These are phyloP conservation scores for Zymoseptoria crescenta DNA, from an alignment of 2,329 filamentous ascomycete genomes.

Conservation along the genomic window DNA sequence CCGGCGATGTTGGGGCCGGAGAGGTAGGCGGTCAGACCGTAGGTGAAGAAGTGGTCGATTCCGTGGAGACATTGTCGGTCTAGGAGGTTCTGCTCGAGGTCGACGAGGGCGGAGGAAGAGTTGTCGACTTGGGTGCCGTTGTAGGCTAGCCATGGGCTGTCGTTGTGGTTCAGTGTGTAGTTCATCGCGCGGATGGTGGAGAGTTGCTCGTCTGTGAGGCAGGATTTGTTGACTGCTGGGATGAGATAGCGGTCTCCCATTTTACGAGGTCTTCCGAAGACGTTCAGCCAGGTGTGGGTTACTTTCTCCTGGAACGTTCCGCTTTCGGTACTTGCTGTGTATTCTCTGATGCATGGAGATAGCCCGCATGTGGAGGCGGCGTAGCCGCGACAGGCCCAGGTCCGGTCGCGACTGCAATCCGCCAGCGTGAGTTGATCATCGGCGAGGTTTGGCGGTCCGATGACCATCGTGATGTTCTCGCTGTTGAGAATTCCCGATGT, in stretches of 20 bases:
- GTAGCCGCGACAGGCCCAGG: slow-evolving; percentile 7
- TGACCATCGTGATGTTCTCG: not conserved
- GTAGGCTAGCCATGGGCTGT: not conserved
- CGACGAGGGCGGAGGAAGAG: not conserved
- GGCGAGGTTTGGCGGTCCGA: not conserved
- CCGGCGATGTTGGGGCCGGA: not conserved
- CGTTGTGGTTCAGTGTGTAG: not conserved
- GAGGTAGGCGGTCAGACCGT: not conserved
- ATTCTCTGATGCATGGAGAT: slow-evolving; percentile 4
- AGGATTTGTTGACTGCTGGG: not conserved
- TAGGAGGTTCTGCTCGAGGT: not conserved
- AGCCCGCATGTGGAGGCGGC: slow-evolving; percentile 3
- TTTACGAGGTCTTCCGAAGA: not conserved
- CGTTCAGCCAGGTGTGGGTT: not conserved
- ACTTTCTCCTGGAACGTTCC: slow-evolving; percentile 1
- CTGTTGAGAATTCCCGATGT: not conserved
- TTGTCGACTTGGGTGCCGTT: not conserved
- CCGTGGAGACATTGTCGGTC: not conserved
- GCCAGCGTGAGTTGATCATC: not conserved
- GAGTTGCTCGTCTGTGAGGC: not conserved
- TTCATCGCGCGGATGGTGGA: not conserved
- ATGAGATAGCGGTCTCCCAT: not conserved
- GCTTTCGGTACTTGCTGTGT: slow-evolving; percentile 1
- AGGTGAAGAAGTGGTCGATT: not conserved
- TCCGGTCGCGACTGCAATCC: slow-evolving; percentile 3